Conservation (phyloP, 257 asterid genomes). For the Echites panduratus region DNA sequence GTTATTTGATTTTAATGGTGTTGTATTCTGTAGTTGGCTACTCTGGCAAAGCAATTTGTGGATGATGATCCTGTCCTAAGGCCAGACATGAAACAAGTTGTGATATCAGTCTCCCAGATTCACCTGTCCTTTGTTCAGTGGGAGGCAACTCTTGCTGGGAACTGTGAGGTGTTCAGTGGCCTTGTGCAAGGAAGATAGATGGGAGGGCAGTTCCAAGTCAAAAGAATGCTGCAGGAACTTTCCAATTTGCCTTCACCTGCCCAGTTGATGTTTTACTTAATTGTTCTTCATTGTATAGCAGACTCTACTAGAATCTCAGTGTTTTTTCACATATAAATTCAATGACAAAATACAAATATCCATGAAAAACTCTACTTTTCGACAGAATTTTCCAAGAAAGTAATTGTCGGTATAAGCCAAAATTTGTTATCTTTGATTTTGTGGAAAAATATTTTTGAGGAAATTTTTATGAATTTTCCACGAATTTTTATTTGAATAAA, state of each 20-base stretch:
- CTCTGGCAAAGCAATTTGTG: slow-evolving; percentile 84
- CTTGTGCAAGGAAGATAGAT: slow-evolving; percentile 88
- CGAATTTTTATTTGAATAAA: too few species aligned
- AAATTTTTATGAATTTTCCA: too few species aligned
- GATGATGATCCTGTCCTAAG: slow-evolving; percentile 89
- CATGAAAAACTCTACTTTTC: too few species aligned
- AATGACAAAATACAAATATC: too few species aligned
- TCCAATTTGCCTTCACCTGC: not conserved
- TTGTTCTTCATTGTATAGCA: slow-evolving; percentile 13
- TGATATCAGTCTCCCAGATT: slow-evolving; percentile 81
- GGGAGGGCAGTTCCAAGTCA: not conserved
- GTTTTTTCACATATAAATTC: too few species aligned
- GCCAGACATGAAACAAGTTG: slow-evolving; percentile 96
- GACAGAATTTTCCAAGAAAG: too few species aligned
- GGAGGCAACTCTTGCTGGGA: slow-evolving; percentile 99
- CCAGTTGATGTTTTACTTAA: not conserved
- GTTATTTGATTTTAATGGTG: not conserved
- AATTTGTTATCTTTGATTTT: too few species aligned
- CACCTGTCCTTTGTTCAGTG: slow-evolving; percentile 84
- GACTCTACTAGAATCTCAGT: too few species aligned
- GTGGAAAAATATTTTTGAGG: too few species aligned
- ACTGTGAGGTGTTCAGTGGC: slow-evolving; percentile 94
- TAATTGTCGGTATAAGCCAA: too few species aligned
- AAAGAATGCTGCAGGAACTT: not conserved
- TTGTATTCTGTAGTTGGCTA: slow-evolving; percentile 51